Evolutionary conservation across 148 eudicot species (phyloP).

Genomic region (Dianthus caryophyllus): DNA sequence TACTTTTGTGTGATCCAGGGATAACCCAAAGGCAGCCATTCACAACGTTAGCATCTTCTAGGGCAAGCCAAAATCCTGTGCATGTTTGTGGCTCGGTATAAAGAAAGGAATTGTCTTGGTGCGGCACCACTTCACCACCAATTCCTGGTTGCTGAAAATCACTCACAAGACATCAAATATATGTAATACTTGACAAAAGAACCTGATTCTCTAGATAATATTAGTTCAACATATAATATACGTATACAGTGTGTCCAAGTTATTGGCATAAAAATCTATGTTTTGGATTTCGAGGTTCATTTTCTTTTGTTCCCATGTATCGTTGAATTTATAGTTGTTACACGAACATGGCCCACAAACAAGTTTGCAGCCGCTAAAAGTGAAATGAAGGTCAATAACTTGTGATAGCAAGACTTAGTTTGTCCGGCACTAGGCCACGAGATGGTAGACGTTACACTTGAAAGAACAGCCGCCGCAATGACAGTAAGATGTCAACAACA

Average conservation of each 20-base stretch:
- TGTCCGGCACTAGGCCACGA: slow-evolving; percentile 1
- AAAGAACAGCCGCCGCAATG: neutral
- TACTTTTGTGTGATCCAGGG: slow-evolving; percentile 93
- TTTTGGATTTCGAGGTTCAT: neutral
- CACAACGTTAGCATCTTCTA: slow-evolving; percentile 75
- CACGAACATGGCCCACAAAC: too few species aligned
- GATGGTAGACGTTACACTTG: neutral
- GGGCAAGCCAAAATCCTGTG: slow-evolving; percentile 95
- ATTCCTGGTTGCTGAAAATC: slow-evolving; percentile 96
- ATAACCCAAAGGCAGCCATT: slow-evolving; percentile 99
- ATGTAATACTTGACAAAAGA: neutral
- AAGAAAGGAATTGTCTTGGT: slow-evolving; percentile 93
- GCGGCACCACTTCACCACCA: slow-evolving; percentile 98
- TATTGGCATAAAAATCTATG: neutral
- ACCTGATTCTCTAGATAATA: neutral
- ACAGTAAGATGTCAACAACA: neutral
- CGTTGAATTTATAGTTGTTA: neutral
- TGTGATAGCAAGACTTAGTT: neutral
- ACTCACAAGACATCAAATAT: neutral
- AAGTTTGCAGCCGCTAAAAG: too few species aligned
- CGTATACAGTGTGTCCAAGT: neutral
- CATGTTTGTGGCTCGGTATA: slow-evolving; percentile 87
- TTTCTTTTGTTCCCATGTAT: neutral
- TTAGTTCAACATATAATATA: neutral
- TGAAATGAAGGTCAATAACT: too few species aligned